A percentile compares a stretch with the other conserved stretches of the same genome.
Conservation (phyloP, 2,329 filamentous ascomycete genomes). For the Colletotrichum cereale region DNA sequence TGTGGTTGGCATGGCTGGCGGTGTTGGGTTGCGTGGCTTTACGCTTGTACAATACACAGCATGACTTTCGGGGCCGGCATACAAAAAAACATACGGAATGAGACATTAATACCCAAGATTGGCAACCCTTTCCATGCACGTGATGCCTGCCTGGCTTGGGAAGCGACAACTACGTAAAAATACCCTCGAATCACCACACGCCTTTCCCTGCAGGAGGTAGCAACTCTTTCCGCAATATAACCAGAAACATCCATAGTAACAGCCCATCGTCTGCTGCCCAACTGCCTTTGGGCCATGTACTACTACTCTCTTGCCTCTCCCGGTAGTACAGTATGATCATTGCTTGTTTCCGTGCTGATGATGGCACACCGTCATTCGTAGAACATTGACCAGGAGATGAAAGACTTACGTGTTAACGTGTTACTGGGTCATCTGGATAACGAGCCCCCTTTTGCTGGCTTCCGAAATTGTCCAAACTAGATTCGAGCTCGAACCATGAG, state of each 20-base stretch:
- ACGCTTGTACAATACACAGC: slow-evolving; percentile 41
- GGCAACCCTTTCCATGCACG: neutral
- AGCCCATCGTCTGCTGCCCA: neutral
- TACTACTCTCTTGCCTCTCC: too few species aligned
- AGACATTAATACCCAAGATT: slow-evolving; percentile 37
- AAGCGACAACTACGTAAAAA: neutral
- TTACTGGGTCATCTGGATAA: neutral
- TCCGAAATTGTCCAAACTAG: neutral
- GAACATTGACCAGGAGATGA: neutral
- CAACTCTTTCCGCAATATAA: neutral
- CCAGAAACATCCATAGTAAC: neutral
- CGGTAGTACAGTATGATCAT: neutral
- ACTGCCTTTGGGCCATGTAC: neutral
- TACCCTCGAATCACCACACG: too few species aligned
- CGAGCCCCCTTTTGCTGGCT: neutral
- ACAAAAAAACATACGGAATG: slow-evolving; percentile 41
- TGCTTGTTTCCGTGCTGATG: neutral
- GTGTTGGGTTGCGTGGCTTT: slow-evolving; percentile 40
- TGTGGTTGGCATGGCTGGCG: slow-evolving; percentile 39
- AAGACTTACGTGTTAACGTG: neutral
- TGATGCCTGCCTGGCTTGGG: neutral
- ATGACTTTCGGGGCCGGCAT: slow-evolving; percentile 41
- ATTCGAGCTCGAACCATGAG: neutral
- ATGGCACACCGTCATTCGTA: neutral
- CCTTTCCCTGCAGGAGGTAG: neutral